Percentiles rank a stretch among this genome's conserved stretches.
Conservation (phyloP, 2,329 filamentous ascomycete genomes). For the Neoarthrinium moseri region DNA sequence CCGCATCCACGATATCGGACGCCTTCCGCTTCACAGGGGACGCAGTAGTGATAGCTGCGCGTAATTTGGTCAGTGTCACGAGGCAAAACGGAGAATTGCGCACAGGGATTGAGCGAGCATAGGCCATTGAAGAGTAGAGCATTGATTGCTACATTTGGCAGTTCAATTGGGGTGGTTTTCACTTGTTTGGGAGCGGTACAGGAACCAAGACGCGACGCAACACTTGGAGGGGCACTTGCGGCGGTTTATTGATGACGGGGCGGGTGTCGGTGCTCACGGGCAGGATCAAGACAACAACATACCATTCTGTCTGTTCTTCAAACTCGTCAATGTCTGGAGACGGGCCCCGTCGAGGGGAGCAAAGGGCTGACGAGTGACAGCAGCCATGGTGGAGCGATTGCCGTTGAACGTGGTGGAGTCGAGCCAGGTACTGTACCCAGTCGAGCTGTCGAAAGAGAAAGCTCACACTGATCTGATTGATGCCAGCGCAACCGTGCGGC, state of each 20-base stretch:
- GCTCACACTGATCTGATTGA: background rate
- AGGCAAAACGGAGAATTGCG: background rate
- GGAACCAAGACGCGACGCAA: no score
- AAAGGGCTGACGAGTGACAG: slow-evolving; percentile 68
- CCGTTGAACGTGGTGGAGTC: slow-evolving; percentile 11
- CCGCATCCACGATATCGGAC: slow-evolving; percentile 43
- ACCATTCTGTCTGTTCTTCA: slow-evolving; percentile 79
- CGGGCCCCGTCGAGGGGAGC: slow-evolving; percentile 69
- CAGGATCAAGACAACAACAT: slow-evolving; percentile 30
- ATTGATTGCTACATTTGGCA: background rate
- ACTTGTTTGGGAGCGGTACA: no score
- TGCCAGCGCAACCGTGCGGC: background rate
- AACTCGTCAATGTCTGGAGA: slow-evolving; percentile 68
- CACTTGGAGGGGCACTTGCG: no score
- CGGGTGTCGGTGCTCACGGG: background rate
- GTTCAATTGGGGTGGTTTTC: no score
- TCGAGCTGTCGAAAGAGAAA: no score
- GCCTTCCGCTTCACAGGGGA: slow-evolving; percentile 58
- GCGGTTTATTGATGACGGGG: no score
- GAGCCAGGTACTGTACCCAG: slow-evolving; percentile 12
- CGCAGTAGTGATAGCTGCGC: slow-evolving; percentile 38
- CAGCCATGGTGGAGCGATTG: slow-evolving; percentile 45
- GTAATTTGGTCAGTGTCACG: background rate
- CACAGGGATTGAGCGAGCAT: background rate
- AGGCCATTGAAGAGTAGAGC: background rate